phyloP scores from a whole-genome alignment of 257 asterid species.

The Ajuga chamaepitys region DNA sequence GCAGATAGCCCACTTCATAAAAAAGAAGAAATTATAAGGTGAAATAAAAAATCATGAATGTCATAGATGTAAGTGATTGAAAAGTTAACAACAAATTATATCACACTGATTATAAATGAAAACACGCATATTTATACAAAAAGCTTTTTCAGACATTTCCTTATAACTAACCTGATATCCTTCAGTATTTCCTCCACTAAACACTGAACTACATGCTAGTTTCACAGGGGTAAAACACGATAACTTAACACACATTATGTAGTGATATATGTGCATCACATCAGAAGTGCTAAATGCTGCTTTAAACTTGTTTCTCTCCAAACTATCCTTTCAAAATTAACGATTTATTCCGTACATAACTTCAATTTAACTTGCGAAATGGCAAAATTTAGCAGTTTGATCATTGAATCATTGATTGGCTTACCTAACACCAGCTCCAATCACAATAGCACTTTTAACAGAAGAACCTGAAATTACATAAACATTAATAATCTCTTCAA shows the following conservation, averaged over 20 bases:
- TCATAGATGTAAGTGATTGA: neutral
- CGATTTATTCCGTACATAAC: neutral
- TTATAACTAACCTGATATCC: neutral
- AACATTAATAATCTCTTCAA: neutral
- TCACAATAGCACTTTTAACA: constrained; percentile 57
- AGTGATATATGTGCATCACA: neutral
- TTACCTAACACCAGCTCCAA: constrained; percentile 88
- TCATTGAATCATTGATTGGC: neutral
- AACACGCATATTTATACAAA: neutral
- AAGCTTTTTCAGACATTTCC: neutral
- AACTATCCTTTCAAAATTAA: neutral
- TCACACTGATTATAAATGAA: neutral
- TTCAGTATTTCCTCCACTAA: neutral
- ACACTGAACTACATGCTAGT: neutral
- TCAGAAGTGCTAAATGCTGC: neutral
- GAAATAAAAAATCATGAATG: neutral
- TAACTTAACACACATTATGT: too few relatives aligned
- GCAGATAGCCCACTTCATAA: constrained; percentile 82
- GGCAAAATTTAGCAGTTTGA: constrained; percentile 5
- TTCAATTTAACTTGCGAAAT: neutral
- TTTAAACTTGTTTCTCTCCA: neutral
- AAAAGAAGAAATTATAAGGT: neutral
- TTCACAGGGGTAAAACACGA: neutral
- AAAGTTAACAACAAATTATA: neutral
- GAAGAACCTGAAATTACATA: constrained; percentile 31